These are phyloP conservation scores for Candida nanaspora DNA, from an alignment of 805 yeast species.

Conservation along the genomic window DNA sequence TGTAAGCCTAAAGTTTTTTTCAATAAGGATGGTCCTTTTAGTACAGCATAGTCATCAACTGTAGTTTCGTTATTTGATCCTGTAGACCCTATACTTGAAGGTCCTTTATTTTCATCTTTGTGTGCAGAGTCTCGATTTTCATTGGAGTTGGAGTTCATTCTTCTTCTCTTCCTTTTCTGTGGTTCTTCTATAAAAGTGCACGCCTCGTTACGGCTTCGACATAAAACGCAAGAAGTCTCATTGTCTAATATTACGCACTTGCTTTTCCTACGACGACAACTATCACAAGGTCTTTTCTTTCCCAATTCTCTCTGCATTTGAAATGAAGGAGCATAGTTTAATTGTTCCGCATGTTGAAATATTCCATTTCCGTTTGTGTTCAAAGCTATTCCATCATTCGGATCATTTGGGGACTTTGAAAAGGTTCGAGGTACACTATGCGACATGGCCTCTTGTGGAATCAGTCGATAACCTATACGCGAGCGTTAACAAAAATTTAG, in stretches of 20 bases:
- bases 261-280: constrained; percentile 1
- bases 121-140: background rate
- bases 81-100: background rate
- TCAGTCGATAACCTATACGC: too few species aligned
- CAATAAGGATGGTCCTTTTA: constrained; percentile 3
- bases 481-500: too few species aligned
- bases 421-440: too few species aligned
- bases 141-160: background rate
- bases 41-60: constrained; percentile 2
- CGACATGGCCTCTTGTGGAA: too few species aligned
- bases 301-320: background rate
- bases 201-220: background rate
- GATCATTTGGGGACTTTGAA: too few species aligned
- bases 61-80: background rate
- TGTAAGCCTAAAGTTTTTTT: constrained; percentile 3
- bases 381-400: too few species aligned
- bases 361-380: too few species aligned
- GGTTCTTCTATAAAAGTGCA: constrained; percentile 1
- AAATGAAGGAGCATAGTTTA: background rate
- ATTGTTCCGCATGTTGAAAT: background rate
- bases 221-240: background rate
- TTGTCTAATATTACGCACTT: background rate
- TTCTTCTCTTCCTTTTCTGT: background rate
- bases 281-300: constrained; percentile 1
- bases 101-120: background rate